Evolutionary conservation across 176 grass and related monocot genomes (phyloP), one percentile per base, ranked within the genome.

Genomic region (Pontederia paniculata): DNA sequence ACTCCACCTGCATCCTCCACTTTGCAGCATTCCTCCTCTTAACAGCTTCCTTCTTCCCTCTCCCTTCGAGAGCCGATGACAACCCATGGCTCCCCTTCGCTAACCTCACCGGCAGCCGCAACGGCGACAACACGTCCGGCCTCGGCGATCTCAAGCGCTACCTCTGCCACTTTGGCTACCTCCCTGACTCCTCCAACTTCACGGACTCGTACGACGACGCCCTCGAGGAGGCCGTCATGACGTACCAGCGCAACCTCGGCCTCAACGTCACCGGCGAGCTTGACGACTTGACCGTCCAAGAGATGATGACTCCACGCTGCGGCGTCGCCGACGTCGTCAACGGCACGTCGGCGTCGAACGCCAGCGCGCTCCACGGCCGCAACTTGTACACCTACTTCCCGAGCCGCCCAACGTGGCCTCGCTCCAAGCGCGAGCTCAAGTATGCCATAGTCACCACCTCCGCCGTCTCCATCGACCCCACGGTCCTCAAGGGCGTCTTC

Each of bases 251-350:
- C 6, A 89, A 84, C 74, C 80, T 97, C 47, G 77, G 80, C 0
- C 74, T 97, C 43, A 52, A 82, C 41, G n/a, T 41, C 55, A 87
- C 76, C 1, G 91, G 91, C 42, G 31, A 23, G 2, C 75, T 97
- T 17, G 91, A 97, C 68, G 31, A 56, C 9, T 0, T 62, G 42
- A 97, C 93, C 5, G 9, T 97, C 2, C 0, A 72, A 8, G 68
- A 90, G 81, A 81, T 97, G 68, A 72, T 90, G 60, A 57, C 58
- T 0, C 93, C 93, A 0, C 86, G 93, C 9, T 97, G 93, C 58
- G 93, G 93, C 44, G 86, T 97, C 52, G 80, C 93, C 0, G 93
- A 97, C 63, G 54, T 97, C 10, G 58, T 88, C 58, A 97, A 97
- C 45, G 86, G 79, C 60, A 88, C 77, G 0, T 84, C 74, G 52